phyloP scores from a whole-genome alignment of 768 basidiomycete species.

The Leccinum uliginosum region DNA sequence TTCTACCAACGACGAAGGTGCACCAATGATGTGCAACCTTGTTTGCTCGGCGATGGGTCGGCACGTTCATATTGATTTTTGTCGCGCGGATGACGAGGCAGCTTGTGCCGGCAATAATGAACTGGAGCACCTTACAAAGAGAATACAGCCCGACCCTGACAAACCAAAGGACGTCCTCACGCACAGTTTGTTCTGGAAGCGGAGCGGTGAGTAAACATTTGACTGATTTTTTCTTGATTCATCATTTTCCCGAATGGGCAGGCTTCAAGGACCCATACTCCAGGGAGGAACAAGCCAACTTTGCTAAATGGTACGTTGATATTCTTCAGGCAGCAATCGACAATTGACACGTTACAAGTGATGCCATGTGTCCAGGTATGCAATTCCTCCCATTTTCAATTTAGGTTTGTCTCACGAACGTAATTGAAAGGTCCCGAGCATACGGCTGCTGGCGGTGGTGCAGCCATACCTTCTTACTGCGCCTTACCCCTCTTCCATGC shows the following conservation, averaged over 20 bases:
- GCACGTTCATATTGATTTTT: slow-evolving; percentile 55
- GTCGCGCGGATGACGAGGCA: slow-evolving; percentile 36
- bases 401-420: background rate
- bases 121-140: slow-evolving; percentile 41
- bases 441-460: slow-evolving; percentile 30
- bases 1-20: slow-evolving; percentile 50
- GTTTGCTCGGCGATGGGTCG: slow-evolving; percentile 52
- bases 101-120: slow-evolving; percentile 40
- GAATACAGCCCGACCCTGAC: slow-evolving; percentile 43
- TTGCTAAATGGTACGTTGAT: slow-evolving; percentile 45
- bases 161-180: slow-evolving; percentile 50
- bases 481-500: slow-evolving; percentile 51
- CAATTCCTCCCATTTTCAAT: background rate
- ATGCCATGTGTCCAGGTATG: slow-evolving; percentile 48
- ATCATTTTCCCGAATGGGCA: slow-evolving; percentile 12
- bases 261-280: slow-evolving; percentile 65
- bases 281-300: slow-evolving; percentile 50
- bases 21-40: slow-evolving; percentile 61
- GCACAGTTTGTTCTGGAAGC: slow-evolving; percentile 53
- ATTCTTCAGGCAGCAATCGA: background rate
- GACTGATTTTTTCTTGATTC: background rate
- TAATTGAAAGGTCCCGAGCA: slow-evolving; percentile 46
- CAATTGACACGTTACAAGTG: slow-evolving; percentile 27
- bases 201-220: slow-evolving; percentile 39
- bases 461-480: slow-evolving; percentile 51